These are phyloP conservation scores for Fusarium luffae DNA, from an alignment of 2,329 filamentous ascomycete genomes.

Conservation along the genomic window DNA sequence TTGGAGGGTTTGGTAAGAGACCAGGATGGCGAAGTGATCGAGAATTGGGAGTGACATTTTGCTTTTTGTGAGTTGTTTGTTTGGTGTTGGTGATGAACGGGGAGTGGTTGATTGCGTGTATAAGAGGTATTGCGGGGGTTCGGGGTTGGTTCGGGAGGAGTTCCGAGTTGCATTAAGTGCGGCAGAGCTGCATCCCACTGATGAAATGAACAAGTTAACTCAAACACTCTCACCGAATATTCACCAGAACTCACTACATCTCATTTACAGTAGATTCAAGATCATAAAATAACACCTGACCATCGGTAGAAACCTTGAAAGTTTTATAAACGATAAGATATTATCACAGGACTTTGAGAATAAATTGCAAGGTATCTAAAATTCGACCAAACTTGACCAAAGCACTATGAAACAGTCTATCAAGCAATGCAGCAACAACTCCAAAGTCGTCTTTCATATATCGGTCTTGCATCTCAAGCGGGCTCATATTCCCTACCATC, in stretches of 20 bases:
- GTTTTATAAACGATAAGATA: background rate
- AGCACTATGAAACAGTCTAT: background rate
- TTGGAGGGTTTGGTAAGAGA: slow-evolving; percentile 62
- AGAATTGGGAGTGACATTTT: slow-evolving; percentile 51
- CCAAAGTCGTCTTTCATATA: background rate
- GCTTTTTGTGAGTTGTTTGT: background rate
- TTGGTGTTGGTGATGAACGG: background rate
- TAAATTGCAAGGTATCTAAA: background rate
- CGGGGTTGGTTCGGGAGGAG: slow-evolving; percentile 30
- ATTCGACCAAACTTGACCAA: background rate
- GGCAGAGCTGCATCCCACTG: background rate
- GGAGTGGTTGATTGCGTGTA: background rate
- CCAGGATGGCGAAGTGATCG: slow-evolving; percentile 73
- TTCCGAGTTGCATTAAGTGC: background rate
- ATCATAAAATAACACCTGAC: background rate
- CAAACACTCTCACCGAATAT: background rate
- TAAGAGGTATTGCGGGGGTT: slow-evolving; percentile 28
- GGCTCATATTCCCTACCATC: background rate
- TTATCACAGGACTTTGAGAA: background rate
- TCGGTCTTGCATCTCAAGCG: background rate
- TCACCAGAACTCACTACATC: too few species aligned
- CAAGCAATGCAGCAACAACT: background rate
- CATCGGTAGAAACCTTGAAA: background rate
- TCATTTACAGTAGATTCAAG: rapidly evolving
- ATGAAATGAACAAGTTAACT: background rate